Evolutionary conservation across 352 stramenopile genomes (phyloP).

Genomic region (Phytophthora palmivora): DNA sequence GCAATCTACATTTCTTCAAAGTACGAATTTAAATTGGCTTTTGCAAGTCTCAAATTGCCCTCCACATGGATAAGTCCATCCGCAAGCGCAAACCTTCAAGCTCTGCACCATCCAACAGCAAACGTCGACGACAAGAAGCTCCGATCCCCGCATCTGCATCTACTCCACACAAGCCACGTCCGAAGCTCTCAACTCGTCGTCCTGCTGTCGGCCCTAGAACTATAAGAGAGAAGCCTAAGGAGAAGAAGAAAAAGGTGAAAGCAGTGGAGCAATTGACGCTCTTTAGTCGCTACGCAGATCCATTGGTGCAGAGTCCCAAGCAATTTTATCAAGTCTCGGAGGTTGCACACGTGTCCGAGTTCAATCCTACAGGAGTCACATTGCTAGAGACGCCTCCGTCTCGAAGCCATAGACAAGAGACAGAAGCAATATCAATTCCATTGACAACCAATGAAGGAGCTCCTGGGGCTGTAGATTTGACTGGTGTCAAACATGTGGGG

Average conservation of each 20-base stretch:
- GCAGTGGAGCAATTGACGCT: constrained; percentile 14
- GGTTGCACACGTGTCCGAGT: constrained; percentile 1
- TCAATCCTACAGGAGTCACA: constrained; percentile 7
- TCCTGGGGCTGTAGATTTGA: constrained; percentile 58
- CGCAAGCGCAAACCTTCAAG: no score
- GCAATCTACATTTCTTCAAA: no score
- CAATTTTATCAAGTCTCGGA: not conserved
- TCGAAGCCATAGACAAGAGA: not conserved
- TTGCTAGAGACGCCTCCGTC: constrained; percentile 20
- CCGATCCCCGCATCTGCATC: no score
- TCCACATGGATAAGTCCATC: no score
- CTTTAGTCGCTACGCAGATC: constrained; percentile 36
- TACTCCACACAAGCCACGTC: no score
- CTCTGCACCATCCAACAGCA: no score
- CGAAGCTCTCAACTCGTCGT: constrained; percentile 3
- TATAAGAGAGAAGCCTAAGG: not conserved
- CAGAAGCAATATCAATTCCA: not conserved
- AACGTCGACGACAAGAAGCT: no score
- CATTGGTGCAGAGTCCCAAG: constrained; percentile 22
- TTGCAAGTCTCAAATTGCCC: no score
- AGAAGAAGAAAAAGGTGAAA: constrained; percentile 13
- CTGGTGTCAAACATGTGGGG: constrained; percentile 40
- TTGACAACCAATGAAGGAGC: constrained; percentile 16
- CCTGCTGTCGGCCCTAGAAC: not conserved
- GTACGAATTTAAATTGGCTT: no score